Conservation (phyloP, 768 basidiomycete genomes). For the Myochromella boudieri region DNA sequence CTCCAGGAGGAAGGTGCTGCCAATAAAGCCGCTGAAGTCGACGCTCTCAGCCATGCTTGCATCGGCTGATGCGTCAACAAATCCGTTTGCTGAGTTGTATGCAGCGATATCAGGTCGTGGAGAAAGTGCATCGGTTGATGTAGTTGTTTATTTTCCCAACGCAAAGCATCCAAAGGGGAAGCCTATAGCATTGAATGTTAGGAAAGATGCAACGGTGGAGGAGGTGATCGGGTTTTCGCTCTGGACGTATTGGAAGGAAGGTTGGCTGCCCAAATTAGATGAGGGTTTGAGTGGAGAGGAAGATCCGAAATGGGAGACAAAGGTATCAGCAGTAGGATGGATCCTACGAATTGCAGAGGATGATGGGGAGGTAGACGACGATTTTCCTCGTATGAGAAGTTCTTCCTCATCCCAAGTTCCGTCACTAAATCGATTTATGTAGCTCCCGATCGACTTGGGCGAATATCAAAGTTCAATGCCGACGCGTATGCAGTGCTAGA, state of each 20-base stretch:
- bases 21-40: constrained; percentile 49
- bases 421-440: constrained; percentile 11
- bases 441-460: constrained; percentile 90
- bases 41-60: constrained; percentile 76
- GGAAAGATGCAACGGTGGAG: constrained; percentile 89
- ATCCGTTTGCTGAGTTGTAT: constrained; percentile 89
- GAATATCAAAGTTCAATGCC: constrained; percentile 85
- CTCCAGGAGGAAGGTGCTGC: constrained; percentile 47
- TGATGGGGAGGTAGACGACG: constrained; percentile 98
- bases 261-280: constrained; percentile 74
- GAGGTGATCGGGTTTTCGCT: constrained; percentile 94
- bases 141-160: constrained; percentile 86
- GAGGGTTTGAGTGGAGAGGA: constrained; percentile 60
- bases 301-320: constrained; percentile 57
- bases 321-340: constrained; percentile 84
- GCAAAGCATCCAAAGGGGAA: constrained; percentile 60
- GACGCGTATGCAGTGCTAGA: constrained; percentile 88
- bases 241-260: constrained; percentile 93
- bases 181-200: constrained; percentile 70
- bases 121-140: constrained; percentile 57
- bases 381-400: constrained; percentile 83
- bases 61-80: constrained; percentile 61
- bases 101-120: constrained; percentile 81
- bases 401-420: background rate
- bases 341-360: constrained; percentile 92